phyloP scores from a whole-genome alignment of 129 eudicot genomes.

The Chrysanthemum seticuspe region DNA sequence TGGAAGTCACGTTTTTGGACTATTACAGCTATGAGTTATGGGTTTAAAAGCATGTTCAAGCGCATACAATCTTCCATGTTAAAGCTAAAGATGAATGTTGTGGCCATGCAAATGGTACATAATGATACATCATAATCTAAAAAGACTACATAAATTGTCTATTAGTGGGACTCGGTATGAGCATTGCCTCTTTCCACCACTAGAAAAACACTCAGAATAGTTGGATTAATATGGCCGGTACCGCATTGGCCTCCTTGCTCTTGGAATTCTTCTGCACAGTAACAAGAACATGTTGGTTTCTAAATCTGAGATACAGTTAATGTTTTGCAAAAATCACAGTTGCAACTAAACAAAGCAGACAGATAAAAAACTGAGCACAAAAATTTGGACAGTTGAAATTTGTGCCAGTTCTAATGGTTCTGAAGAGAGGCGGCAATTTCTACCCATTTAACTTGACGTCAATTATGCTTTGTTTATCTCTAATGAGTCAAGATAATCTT shows the following conservation, averaged over 20 bases:
- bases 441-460: no score
- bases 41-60: constrained; percentile 29
- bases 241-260: constrained; percentile 71
- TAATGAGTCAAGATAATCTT: no score
- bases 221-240: constrained; percentile 55
- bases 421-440: no score
- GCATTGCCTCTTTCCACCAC: constrained; percentile 22
- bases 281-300: constrained; percentile 17
- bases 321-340: constrained; percentile 6
- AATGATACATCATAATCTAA: constrained; percentile 32
- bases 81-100: constrained; percentile 22
- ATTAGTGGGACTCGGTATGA: constrained; percentile 24
- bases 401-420: no score
- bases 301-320: constrained; percentile 1
- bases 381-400: no score
- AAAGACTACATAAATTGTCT: constrained; percentile 28
- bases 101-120: constrained; percentile 36
- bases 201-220: not conserved
- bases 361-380: no score
- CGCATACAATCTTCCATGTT: constrained; percentile 21
- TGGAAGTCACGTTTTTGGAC: not conserved
- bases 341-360: no score
- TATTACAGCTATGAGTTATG: constrained; percentile 11
- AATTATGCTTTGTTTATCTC: no score
- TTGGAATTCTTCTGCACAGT: constrained; percentile 68